phyloP scores from a whole-genome alignment of 2,329 filamentous ascomycete genomes.

The Trichophyton benhamiae region DNA sequence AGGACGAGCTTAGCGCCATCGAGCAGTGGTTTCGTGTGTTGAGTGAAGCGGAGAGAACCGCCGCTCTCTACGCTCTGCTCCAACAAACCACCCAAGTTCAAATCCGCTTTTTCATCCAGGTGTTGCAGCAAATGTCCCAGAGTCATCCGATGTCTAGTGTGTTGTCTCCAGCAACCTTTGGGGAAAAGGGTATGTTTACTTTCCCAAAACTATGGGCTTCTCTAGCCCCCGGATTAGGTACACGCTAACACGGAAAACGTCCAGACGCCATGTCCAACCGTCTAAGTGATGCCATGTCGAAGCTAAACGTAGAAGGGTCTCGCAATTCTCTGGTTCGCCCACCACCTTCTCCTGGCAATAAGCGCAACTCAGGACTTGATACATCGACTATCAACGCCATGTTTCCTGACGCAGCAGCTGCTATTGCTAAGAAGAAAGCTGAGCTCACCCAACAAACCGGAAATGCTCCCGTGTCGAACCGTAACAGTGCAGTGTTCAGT shows the following conservation, averaged over 20 bases:
- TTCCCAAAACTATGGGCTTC: not conserved
- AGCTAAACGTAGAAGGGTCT: conserved; percentile 75
- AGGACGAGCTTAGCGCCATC: conserved; percentile 95
- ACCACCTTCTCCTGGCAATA: conserved; percentile 63
- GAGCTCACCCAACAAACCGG: conserved; percentile 95
- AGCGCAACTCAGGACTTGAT: conserved; percentile 91
- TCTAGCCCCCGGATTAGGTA: conserved; percentile 3
- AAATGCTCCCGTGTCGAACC: conserved; percentile 76
- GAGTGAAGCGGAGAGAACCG: conserved; percentile 91
- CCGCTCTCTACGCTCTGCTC: conserved; percentile 83
- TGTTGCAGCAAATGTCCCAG: conserved; percentile 97
- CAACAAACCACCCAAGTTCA: conserved; percentile 99
- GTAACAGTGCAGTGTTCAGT: conserved; percentile 66
- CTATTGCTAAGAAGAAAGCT: conserved; percentile 96
- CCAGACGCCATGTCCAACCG: conserved; percentile 94
- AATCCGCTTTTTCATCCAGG: conserved; percentile 97
- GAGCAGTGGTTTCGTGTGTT: conserved; percentile 99
- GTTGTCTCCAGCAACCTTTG: conserved; percentile 82
- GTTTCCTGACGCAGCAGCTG: conserved; percentile 96
- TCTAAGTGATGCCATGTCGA: conserved; percentile 91
- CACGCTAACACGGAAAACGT: conserved; percentile 10
- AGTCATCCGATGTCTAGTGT: conserved; percentile 95
- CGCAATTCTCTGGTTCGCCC: conserved; percentile 77
- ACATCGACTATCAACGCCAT: conserved; percentile 91
- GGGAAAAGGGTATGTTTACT: conserved; percentile 63